Evolutionary conservation across 192 early-diverging fungal genomes (phyloP), one percentile per base, ranked within the genome.

Genomic region (Allomyces javanicus): DNA sequence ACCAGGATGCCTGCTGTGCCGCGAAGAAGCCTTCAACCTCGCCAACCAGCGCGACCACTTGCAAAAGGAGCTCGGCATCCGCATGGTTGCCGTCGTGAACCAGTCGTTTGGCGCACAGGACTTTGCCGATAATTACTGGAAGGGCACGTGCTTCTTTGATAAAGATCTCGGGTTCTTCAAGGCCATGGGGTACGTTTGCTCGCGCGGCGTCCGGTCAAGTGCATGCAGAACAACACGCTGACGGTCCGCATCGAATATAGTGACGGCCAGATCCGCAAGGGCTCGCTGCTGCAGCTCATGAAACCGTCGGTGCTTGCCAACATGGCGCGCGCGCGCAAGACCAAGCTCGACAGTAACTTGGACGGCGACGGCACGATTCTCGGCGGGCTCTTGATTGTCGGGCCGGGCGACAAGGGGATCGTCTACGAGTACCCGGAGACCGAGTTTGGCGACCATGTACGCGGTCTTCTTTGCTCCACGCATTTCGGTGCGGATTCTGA

Each of bases 21-120:
- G 50, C 5, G 21, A 58, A 14, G 50, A 58, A 6, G 50, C 50
- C 2, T n/a, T 21, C 50, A 58, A 21, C 17, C 50, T 58, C 17
- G 50, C 50, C 50, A n/a, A n/a, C 21, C 17, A 21, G 17, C 50
- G 50, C 17, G 50, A 58, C 17, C 17, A 58, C 17, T 21, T 58
- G 12, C 17, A 14, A 14, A n/a, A 14, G 17, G 21, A 58, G 10
- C 50, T 58, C 50, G 50, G 50, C 50, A n/a, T 58, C 17, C 50
- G 50, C 50, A 58, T 58, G 50, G 50, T 58, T 3, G 50, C 50
- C 12, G 6, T 58, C 5, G 50, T 58, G 17, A 58, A 58, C 50
- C 50, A 58, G 50, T 58, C 50, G 21, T 58, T 58, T 58, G 50
- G 50, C 50, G 50, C 50, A n/a, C 50, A 58, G 50, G 50, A 58